A percentile compares a stretch with the other conserved stretches of the same genome.
Conservation (phyloP, 2,329 filamentous ascomycete species). For the Gaeumannomyces sp. region DNA sequence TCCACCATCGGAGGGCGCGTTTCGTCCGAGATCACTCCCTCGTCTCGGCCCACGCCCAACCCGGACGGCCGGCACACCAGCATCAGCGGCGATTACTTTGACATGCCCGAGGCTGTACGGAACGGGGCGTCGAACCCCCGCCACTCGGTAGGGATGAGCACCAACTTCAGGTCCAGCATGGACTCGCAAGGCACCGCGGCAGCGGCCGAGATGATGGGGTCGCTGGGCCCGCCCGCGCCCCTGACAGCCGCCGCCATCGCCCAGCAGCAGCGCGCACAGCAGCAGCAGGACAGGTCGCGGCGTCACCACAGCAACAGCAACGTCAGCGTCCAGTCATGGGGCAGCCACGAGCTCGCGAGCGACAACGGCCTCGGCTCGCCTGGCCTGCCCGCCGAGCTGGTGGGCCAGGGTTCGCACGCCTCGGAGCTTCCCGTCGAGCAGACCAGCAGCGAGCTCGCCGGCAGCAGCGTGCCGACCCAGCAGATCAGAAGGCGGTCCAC, state of each 20-base stretch:
- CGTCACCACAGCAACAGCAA: constrained; percentile 41
- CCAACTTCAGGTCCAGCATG: constrained; percentile 22
- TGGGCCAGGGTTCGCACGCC: constrained; percentile 24
- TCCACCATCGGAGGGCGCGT: background rate
- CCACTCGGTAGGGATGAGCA: constrained; percentile 15
- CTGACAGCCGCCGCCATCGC: background rate
- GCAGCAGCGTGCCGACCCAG: constrained; percentile 5
- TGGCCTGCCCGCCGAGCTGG: constrained; percentile 33
- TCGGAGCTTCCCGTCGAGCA: constrained; percentile 30
- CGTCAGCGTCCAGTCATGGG: constrained; percentile 34
- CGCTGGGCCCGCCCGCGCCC: background rate
- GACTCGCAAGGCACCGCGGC: constrained; percentile 30
- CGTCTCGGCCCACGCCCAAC: constrained; percentile 14
- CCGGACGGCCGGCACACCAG: constrained; percentile 12
- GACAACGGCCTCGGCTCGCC: constrained; percentile 18
- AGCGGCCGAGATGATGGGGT: constrained; percentile 3
- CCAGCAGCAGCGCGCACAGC: constrained; percentile 12
- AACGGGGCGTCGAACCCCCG: constrained; percentile 6
- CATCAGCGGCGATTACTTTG: constrained; percentile 25
- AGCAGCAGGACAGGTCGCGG: constrained; percentile 24
- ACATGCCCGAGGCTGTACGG: constrained; percentile 13
- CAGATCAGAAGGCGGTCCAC: constrained; percentile 20
- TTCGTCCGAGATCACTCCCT: constrained; percentile 1
- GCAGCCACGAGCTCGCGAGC: constrained; percentile 22
- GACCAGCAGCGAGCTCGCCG: constrained; percentile 16